These are phyloP conservation scores for Stropharia rugosoannulata DNA, from an alignment of 768 basidiomycete species.

Conservation along the genomic window DNA sequence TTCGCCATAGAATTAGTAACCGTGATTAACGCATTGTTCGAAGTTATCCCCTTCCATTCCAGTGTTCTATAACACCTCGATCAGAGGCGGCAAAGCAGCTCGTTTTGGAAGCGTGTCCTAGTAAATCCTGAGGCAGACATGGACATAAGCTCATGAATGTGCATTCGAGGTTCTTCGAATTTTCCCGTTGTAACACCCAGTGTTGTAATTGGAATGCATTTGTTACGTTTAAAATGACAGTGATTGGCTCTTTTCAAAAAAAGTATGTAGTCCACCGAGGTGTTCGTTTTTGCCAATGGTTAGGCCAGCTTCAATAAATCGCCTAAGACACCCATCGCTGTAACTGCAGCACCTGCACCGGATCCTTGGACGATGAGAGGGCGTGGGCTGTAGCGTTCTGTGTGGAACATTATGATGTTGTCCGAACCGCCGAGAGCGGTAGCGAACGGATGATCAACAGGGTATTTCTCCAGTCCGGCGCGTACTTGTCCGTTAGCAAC, in stretches of 20 bases:
- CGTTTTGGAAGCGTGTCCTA: neutral
- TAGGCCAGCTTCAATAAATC: slow-evolving; percentile 69
- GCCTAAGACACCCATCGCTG: slow-evolving; percentile 95
- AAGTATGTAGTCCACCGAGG: neutral
- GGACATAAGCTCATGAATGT: too few relatives aligned
- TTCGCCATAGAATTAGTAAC: neutral
- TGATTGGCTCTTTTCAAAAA: too few relatives aligned
- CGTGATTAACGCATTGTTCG: neutral
- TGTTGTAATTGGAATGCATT: too few relatives aligned
- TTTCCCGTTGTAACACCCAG: too few relatives aligned
- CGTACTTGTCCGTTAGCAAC: slow-evolving; percentile 68
- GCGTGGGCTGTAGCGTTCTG: slow-evolving; percentile 82
- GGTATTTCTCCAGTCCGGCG: slow-evolving; percentile 91
- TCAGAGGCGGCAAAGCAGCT: neutral
- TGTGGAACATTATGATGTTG: slow-evolving; percentile 98
- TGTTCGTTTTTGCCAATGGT: neutral
- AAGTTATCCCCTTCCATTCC: neutral
- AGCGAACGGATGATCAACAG: slow-evolving; percentile 88
- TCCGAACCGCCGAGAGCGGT: slow-evolving; percentile 95
- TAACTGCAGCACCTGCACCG: slow-evolving; percentile 97
- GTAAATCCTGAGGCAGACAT: neutral
- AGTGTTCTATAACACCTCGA: neutral
- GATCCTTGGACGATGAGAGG: slow-evolving; percentile 95
- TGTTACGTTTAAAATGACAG: too few relatives aligned
- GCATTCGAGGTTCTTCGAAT: too few relatives aligned